Conservation (phyloP, 176 grass and related monocot genomes). For the Oropetium thomaeum region DNA sequence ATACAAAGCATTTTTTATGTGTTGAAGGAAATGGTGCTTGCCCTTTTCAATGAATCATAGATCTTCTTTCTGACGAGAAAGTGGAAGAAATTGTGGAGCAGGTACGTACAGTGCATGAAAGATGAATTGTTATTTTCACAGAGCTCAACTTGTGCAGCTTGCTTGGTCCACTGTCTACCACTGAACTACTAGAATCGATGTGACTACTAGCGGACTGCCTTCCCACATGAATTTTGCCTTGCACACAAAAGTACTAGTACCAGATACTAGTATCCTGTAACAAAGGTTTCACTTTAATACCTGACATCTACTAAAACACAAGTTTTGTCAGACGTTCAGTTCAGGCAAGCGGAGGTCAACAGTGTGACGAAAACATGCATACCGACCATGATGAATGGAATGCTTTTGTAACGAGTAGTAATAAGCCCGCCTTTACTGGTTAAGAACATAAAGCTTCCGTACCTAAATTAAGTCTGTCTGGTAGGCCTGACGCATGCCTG, state of each 20-base stretch:
- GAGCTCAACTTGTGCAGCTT: neutral
- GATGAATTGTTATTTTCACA: conserved; percentile 12
- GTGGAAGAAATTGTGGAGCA: conserved; percentile 77
- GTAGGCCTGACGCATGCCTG: neutral
- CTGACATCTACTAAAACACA: conserved; percentile 13
- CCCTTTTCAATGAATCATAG: conserved; percentile 83
- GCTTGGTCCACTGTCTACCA: neutral
- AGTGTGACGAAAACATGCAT: conserved; percentile 66
- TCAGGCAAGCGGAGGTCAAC: conserved; percentile 63
- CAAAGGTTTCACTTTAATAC: neutral
- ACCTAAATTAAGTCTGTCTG: conserved; percentile 55
- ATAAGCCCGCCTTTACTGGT: conserved; percentile 57
- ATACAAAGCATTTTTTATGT: too few species aligned
- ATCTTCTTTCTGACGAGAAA: conserved; percentile 68
- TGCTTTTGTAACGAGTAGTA: conserved; percentile 34
- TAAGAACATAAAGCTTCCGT: conserved; percentile 85
- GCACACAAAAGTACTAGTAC: neutral
- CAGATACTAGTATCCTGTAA: too few species aligned
- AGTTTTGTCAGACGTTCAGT: conserved; percentile 60
- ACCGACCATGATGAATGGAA: conserved; percentile 75
- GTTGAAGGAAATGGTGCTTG: conserved; percentile 92
- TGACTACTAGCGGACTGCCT: neutral
- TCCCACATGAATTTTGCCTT: neutral
- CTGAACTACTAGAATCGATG: neutral
- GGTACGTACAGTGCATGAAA: conserved; percentile 52